Base-by-base conservation (phyloP, 202 grass and related monocot species). In the Bolboschoenoplectus hybrid region DNA sequence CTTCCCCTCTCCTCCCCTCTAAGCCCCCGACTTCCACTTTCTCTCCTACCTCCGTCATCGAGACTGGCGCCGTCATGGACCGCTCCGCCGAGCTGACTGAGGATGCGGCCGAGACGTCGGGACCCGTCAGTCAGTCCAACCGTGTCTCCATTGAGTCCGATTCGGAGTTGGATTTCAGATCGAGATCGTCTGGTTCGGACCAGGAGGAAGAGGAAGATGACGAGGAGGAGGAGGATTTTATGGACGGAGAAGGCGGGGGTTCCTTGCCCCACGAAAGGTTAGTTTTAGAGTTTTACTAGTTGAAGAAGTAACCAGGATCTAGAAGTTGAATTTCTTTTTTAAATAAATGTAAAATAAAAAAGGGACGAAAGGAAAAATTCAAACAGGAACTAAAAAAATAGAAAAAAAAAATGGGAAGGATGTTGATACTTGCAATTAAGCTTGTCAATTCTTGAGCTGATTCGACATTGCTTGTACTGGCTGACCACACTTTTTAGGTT, bases 41-140 rank as follows among this genome's bases (percentile, higher is more conserved):
- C 3, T 99, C 97, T 9, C 97, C 97, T 1, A 99, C 97, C 85
- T 99, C 97, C 51, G 97, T 99, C 79, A 98, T 98, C 75, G 96
- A 96, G 89, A 96, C 94, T 80, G 86, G 84, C 67, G 91, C 85
- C 34, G 89, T 87, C 32, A 88, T 77, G 64, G 90, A 94, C 68
- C 89, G 88, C 68, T 98, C 93, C 81, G 88, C 91, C 1, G 93
- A 95, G 89, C 80, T 91, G 63, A 88, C 93, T 50, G 90, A 88
- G 84, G 82, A 88, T 51, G 91, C 90, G 66, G 89, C 73, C 8
- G 67, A 73, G 16, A 80, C 63, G 13, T 84, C 82, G 2, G 82
- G 87, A 1, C 82, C 82, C 9, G 82, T 84, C 12, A 14, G 32
- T n/a, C 64, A 60, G 64, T 67, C 85, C 2, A 78, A 85, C 50